Conservation (phyloP, 2,329 filamentous ascomycete species). For the Cladophialophora chaetospira region DNA sequence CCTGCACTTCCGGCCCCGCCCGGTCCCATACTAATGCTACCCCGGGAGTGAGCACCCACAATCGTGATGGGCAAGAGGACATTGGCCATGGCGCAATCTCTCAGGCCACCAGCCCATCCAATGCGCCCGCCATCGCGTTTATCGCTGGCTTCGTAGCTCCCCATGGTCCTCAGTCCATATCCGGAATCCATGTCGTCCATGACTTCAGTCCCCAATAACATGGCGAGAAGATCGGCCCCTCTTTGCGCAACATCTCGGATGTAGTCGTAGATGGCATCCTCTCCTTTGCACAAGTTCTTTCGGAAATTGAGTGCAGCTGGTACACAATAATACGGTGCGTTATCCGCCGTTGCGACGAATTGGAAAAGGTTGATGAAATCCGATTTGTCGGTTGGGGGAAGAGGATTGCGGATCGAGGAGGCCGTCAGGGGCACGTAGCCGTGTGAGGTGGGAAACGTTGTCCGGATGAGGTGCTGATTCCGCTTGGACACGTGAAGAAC, state of each 20-base stretch:
- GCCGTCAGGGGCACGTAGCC: slow-evolving; percentile 61
- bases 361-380: slow-evolving; percentile 72
- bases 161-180: slow-evolving; percentile 32
- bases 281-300: slow-evolving; percentile 68
- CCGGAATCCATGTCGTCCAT: slow-evolving; percentile 56
- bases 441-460: slow-evolving; percentile 77
- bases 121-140: slow-evolving; percentile 39
- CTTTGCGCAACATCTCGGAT: slow-evolving; percentile 62
- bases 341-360: slow-evolving; percentile 75
- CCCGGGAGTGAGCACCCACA: slow-evolving; percentile 34
- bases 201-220: slow-evolving; percentile 67
- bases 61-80: slow-evolving; percentile 68
- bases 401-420: slow-evolving; percentile 18
- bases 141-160: slow-evolving; percentile 32
- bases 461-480: slow-evolving; percentile 74
- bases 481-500: slow-evolving; percentile 75
- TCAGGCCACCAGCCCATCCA: slow-evolving; percentile 53
- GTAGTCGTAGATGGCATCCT: slow-evolving; percentile 68
- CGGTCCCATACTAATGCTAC: slow-evolving; percentile 32
- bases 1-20: slow-evolving; percentile 34
- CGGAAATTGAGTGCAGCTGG: slow-evolving; percentile 73
- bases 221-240: slow-evolving; percentile 63
- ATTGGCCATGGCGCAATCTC: slow-evolving; percentile 71
- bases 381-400: slow-evolving; percentile 47
- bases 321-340: slow-evolving; percentile 70